Percentiles rank a stretch among this genome's conserved stretches.
phyloP scores from a whole-genome alignment of 495 filamentous ascomycete genomes.

The Baudoinia panamericana region DNA sequence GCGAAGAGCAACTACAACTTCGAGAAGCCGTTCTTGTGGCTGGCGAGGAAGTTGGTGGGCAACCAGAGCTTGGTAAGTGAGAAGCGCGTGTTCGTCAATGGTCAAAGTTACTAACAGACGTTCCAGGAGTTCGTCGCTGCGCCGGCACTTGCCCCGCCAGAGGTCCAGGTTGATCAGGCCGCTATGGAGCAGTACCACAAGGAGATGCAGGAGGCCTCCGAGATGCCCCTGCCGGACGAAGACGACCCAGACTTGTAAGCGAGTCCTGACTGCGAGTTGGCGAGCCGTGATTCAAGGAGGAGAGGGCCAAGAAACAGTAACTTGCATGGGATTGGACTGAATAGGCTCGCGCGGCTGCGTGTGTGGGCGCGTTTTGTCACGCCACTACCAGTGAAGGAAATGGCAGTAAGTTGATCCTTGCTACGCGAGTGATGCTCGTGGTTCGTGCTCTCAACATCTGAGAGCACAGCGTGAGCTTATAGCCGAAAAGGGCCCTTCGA shows the following conservation, averaged over 20 bases:
- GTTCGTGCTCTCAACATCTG: too few species aligned
- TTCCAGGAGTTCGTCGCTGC: slow-evolving; percentile 90
- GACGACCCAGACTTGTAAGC: slow-evolving; percentile 68
- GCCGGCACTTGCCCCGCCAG: slow-evolving; percentile 84
- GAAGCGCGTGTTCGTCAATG: background rate
- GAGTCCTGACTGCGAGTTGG: too few species aligned
- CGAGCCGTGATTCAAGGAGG: too few species aligned
- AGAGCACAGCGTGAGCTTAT: too few species aligned
- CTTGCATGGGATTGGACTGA: too few species aligned
- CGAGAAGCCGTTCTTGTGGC: slow-evolving; percentile 99
- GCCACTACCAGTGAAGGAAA: too few species aligned
- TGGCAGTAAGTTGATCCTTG: too few species aligned
- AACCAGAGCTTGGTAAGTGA: slow-evolving; percentile 74
- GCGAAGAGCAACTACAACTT: slow-evolving; percentile 99
- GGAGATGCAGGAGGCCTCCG: slow-evolving; percentile 76
- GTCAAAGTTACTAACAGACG: slow-evolving; percentile 1
- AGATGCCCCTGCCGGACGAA: slow-evolving; percentile 86
- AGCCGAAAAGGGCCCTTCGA: too few species aligned
- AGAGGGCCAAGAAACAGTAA: too few species aligned
- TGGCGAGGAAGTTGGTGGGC: slow-evolving; percentile 94
- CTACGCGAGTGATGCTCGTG: too few species aligned
- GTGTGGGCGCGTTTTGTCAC: too few species aligned
- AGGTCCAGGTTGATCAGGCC: slow-evolving; percentile 70
- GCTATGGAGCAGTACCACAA: slow-evolving; percentile 69
- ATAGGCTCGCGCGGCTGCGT: too few species aligned